These are phyloP conservation scores for Dillenia suffruticosa DNA, from an alignment of 164 flowering plant genomes.

Conservation along the genomic window DNA sequence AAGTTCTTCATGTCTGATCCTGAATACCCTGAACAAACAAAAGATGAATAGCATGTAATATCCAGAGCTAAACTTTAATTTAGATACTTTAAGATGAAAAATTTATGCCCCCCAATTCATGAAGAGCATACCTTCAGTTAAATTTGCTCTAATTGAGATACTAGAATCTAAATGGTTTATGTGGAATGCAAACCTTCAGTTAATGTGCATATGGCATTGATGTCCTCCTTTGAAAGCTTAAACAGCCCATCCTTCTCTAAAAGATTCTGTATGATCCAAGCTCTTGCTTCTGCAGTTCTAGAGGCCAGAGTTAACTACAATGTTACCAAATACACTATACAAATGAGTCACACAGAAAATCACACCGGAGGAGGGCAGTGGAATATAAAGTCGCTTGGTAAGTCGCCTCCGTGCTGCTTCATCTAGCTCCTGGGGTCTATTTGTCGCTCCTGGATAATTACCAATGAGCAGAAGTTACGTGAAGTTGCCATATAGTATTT, in stretches of 20 bases:
- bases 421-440: constrained; percentile 98
- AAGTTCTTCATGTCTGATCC: constrained; percentile 99
- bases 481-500: too few relatives aligned
- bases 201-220: constrained; percentile 61
- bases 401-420: constrained; percentile 98
- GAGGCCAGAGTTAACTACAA: not conserved
- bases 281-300: constrained; percentile 76
- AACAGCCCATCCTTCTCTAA: constrained; percentile 87
- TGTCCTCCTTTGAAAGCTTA: constrained; percentile 76
- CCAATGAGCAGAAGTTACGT: too few relatives aligned
- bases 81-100: too few relatives aligned
- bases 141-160: too few relatives aligned
- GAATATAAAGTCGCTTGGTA: constrained; percentile 90
- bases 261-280: constrained; percentile 86
- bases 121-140: too few relatives aligned
- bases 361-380: constrained; percentile 91
- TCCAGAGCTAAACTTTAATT: too few relatives aligned
- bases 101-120: too few relatives aligned
- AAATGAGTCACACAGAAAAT: not conserved
- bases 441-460: constrained; percentile 80
- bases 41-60: too few relatives aligned
- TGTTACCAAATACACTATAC: constrained; percentile 2
- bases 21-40: constrained; percentile 69
- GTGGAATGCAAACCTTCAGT: constrained; percentile 55
- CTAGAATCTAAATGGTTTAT: too few relatives aligned